Conservation (phyloP, 768 basidiomycete genomes). For the Mycena epipterygia region DNA sequence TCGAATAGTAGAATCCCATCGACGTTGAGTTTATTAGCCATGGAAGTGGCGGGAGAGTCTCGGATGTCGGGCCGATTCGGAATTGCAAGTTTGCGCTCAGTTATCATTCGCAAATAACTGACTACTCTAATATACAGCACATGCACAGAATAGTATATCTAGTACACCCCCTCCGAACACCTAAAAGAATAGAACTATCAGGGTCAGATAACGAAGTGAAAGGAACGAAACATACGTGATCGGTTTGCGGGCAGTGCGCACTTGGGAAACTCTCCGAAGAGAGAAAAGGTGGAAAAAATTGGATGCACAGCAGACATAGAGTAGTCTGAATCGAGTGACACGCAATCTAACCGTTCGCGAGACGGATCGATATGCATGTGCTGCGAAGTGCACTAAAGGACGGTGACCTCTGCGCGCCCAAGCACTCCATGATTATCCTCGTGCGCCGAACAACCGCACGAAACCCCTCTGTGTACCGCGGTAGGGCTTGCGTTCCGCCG, state of each 20-base stretch:
- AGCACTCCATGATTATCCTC: constrained; percentile 38
- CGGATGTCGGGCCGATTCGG: not conserved
- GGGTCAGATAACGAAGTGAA: not conserved
- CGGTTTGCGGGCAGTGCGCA: no score
- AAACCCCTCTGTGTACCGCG: constrained; percentile 15
- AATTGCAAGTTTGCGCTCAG: no score
- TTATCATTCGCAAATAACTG: no score
- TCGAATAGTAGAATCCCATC: constrained; percentile 88
- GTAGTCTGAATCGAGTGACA: constrained; percentile 81
- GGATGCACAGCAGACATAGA: constrained; percentile 67
- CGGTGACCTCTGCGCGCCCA: constrained; percentile 42
- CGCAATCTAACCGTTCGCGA: constrained; percentile 38
- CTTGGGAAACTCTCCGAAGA: constrained; percentile 32
- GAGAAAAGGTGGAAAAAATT: constrained; percentile 48
- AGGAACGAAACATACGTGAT: no score
- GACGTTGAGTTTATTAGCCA: constrained; percentile 71
- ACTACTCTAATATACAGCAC: no score
- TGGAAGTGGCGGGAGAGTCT: no score
- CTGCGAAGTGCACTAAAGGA: constrained; percentile 81
- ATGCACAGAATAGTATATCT: no score
- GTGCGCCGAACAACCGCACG: constrained; percentile 30
- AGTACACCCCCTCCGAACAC: not conserved
- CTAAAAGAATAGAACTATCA: not conserved
- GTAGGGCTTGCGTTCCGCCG: not conserved
- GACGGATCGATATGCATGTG: constrained; percentile 49